Base-by-base conservation (phyloP, 2,329 filamentous ascomycete species). In the Ampelomyces quisqualis region DNA sequence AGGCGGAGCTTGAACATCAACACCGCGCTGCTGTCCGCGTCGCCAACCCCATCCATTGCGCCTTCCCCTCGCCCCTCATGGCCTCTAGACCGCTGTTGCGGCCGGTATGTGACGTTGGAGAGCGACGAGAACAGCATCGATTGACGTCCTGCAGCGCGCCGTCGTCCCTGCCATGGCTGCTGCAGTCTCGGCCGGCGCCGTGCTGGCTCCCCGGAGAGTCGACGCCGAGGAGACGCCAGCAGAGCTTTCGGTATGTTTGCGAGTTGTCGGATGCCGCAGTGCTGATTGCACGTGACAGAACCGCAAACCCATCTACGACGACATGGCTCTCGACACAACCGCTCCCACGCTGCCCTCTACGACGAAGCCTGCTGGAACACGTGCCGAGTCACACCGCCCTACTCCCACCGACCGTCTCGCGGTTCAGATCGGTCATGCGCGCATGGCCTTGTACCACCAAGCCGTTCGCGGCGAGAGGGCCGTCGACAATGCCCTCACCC, bases 321-420 rank as follows among this genome's bases (percentile, higher is more conserved):
- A 84, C 66, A 39, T 60, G 29, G 62, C 70, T 44, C 62, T 72
- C 56, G 40, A 65, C 53, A 53, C 60, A 53, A 55, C 68, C 51
- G 64, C 62, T 59, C 68, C 68, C 36, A 65, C 67, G 41, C 54
- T 55, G 13, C 47, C 51, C 24, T 38, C 45, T 27, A 61, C 70
- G 40, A 46, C 48, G 26, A 43, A 49, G 51, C 42, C 43, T 41
- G 45, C 62, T 31, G 68, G 68, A 45, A 41, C 50, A 54, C 47
- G 58, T 40, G 53, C 51, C 53, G 43, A 52, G 21, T 35, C 55
- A 29, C 66, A 67, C 50, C 59, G 55, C 35, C 88, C 88, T 10
- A 89, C 90, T 15, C 90, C 90, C 10, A 97, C 93, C 52, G 90
- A 95, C 71, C 85, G 90, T 34, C 81, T 98, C 24, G 89, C 93